Evolutionary conservation across 2,329 filamentous ascomycete species (phyloP), one percentile per base, ranked within the genome.

Genomic region (Stagonosporopsis rhizophila): DNA sequence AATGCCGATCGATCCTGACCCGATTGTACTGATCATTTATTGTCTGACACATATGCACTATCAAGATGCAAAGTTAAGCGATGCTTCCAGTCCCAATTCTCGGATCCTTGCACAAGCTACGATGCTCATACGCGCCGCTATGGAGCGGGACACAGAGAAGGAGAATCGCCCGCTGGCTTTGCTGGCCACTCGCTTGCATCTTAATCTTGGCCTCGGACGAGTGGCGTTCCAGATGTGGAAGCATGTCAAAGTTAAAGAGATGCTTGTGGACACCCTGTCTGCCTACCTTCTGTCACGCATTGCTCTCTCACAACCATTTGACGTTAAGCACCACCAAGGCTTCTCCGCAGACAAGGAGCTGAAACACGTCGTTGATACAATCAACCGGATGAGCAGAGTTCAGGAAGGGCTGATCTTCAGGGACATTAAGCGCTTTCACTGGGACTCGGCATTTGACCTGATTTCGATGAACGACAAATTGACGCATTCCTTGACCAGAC

Each of bases 271-370:
- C 38, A 75, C 68, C 3, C 23, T 72, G 14, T 71, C 73, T 8
- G 68, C 70, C 30, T 61, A 64, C 19, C 55, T 74, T 1, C 59
- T 76, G 12, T 66, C 68, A 9, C 67, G 69, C 2, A 74, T 75
- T 23, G 73, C 73, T 15, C 49, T 68, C 17, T 69, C 65, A 6
- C 72, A 75, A 54, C 73, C 72, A 8, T 75, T 73, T 46, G 71
- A 72, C 38, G 63, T 62, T 11, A 65, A 56, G 35, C 64, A 68
- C n/a, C 57, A 63, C 14, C 64, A 63, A 41, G 62, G 60, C 0
- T 71, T 71, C 46, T 70, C 65, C 6, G 62, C 70, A n/a, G 69
- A 71, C 30, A 61, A 62, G 17, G 69, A 74, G 51, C 58, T 75
- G 5, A 59, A 50, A 3, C 66, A 67, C 42, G 67, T 68, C 37